Percentiles rank a stretch among this genome's conserved stretches.
phyloP scores from a whole-genome alignment of 2,329 filamentous ascomycete species.

The Venturia aucupariae region DNA sequence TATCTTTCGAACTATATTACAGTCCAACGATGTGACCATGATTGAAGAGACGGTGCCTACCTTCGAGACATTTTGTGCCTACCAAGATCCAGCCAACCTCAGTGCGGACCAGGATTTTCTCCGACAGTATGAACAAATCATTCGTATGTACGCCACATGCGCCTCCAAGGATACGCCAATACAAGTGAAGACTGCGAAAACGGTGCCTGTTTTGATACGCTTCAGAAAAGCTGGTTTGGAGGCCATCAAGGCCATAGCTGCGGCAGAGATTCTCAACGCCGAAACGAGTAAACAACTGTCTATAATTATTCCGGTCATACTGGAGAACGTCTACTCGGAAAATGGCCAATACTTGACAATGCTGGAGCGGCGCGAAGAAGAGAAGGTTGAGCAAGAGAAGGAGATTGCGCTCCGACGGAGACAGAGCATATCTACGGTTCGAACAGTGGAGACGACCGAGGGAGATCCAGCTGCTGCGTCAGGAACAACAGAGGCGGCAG shows the following conservation, averaged over 20 bases:
- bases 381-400: conserved; percentile 59
- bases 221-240: conserved; percentile 45
- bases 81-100: conserved; percentile 79
- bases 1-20: conserved; percentile 73
- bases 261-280: conserved; percentile 68
- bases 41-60: conserved; percentile 81
- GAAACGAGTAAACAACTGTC: conserved; percentile 68
- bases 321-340: conserved; percentile 77
- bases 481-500: conserved; percentile 75
- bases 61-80: conserved; percentile 78
- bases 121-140: conserved; percentile 70
- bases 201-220: conserved; percentile 65
- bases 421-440: conserved; percentile 70
- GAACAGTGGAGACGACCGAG: conserved; percentile 55
- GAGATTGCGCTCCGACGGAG: conserved; percentile 57
- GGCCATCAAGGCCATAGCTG: conserved; percentile 69
- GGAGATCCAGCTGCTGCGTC: conserved; percentile 59
- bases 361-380: conserved; percentile 57
- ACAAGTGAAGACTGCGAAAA: conserved; percentile 44
- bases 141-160: conserved; percentile 69
- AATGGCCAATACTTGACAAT: conserved; percentile 59
- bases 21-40: conserved; percentile 82
- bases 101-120: conserved; percentile 80
- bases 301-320: conserved; percentile 71
- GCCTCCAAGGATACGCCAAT: conserved; percentile 52